Conservation (phyloP, 352 stramenopile genomes). For the Phytophthora pinifolia region DNA sequence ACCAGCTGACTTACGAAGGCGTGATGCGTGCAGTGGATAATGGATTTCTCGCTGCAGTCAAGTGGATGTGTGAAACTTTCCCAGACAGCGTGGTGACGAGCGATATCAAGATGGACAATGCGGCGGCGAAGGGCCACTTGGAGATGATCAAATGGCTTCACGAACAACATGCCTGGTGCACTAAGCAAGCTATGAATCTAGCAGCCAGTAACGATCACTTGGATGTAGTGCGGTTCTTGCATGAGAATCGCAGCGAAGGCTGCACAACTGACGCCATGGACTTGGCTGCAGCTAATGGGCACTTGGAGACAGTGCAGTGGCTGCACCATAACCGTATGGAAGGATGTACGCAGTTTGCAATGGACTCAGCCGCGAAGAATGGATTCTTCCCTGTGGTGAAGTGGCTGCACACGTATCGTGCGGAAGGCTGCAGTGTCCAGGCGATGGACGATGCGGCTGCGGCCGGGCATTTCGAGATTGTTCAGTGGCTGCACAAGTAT, state of each 20-base stretch:
- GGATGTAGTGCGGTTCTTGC: conserved; percentile 22
- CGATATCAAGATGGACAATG: conserved; percentile 27
- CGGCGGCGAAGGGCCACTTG: conserved; percentile 27
- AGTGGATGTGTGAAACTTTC: conserved; percentile 29
- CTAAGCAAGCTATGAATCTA: conserved; percentile 18
- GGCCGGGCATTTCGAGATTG: conserved; percentile 12
- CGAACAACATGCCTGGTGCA: conserved; percentile 18
- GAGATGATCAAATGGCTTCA: conserved; percentile 32
- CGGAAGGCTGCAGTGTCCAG: conserved; percentile 14
- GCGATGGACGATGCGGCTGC: conserved; percentile 41
- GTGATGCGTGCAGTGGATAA: conserved; percentile 26
- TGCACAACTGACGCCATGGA: conserved; percentile 21
- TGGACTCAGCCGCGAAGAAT: conserved; percentile 17
- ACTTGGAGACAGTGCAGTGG: conserved; percentile 24
- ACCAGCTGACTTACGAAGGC: conserved; percentile 26
- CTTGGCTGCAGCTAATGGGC: conserved; percentile 15
- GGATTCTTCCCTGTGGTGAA: conserved; percentile 23
- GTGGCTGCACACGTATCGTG: conserved; percentile 28
- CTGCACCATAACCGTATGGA: conserved; percentile 17
- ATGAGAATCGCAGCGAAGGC: conserved; percentile 17
- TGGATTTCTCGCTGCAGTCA: conserved; percentile 21
- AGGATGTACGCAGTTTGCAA: conserved; percentile 22
- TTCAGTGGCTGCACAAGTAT: conserved; percentile 10
- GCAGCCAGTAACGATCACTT: conserved; percentile 21
- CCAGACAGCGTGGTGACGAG: conserved; percentile 12